Percentiles rank a stretch among this genome's conserved stretches.
These are phyloP conservation scores for Penicillium tannophilum DNA, from an alignment of 495 filamentous ascomycete species.

Conservation along the genomic window DNA sequence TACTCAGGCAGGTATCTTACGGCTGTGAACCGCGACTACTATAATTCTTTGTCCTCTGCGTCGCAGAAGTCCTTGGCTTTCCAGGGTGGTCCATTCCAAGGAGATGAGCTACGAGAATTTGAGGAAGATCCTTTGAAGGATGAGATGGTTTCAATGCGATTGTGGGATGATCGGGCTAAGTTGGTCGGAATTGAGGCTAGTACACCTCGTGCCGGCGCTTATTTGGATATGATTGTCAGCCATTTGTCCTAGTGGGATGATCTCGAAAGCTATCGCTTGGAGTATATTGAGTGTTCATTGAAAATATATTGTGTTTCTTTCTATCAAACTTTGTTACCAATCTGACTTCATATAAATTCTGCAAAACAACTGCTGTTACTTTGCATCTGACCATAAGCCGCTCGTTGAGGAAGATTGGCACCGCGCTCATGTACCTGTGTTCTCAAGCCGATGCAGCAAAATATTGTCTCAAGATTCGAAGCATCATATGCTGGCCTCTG, in stretches of 20 bases:
- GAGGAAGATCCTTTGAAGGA: slow-evolving; percentile 35
- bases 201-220: slow-evolving; percentile 31
- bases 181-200: slow-evolving; percentile 32
- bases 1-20: slow-evolving; percentile 34
- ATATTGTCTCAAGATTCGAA: no score
- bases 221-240: slow-evolving; percentile 32
- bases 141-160: slow-evolving; percentile 42
- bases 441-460: no score
- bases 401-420: no score
- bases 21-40: slow-evolving; percentile 39
- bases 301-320: background rate
- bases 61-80: slow-evolving; percentile 43
- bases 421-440: no score
- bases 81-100: slow-evolving; percentile 47
- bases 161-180: slow-evolving; percentile 49
- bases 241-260: slow-evolving; percentile 20
- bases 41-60: slow-evolving; percentile 39
- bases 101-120: slow-evolving; percentile 31
- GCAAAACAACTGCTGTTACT: no score
- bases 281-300: background rate
- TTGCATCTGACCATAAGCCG: no score
- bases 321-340: no score
- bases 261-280: background rate
- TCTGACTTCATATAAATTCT: no score
- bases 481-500: no score